Base-by-base conservation (phyloP, 345 rosid species). In the Bruguiera gymnorhiza region DNA sequence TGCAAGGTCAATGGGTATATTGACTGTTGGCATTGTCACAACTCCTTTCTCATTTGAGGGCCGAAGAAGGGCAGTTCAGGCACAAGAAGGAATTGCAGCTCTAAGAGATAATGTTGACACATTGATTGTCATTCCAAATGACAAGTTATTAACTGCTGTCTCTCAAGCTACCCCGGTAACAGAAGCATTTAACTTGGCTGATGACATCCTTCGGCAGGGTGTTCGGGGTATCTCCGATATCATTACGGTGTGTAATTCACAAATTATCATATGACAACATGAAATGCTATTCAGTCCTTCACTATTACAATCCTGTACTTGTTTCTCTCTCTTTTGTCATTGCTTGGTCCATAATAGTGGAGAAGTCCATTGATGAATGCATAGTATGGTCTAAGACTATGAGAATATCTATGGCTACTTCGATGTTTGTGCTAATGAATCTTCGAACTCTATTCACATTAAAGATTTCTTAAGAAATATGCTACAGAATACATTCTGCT, bases 11-110 rank as follows among this genome's bases (percentile, higher is more conserved):
- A 88, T 95, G 97, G 99, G 97, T 39, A 95, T 95, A 81, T 78
- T 95, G 86, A 92, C 99, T 0, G 97, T 95, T 39, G 97, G 97
- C 60, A 95, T 95, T 50, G 97, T 87, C 56, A 95, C 99, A 6
- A 92, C 99, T 8, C 99, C 99, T 19, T 95, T 95, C 76, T 90
- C 97, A n/a, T 95, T 95, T 79, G 98, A 91, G 83, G 98, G 99
- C 36, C 80, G 99, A 24, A 89, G 94, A 70, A 90, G 99, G 73
- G 83, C 93, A 29, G 87, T 92, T 26, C 97, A 95, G 79, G 99
- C 99, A 60, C 97, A 88, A 74, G 99, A 92, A 88, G 99, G 99
- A 77, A 89, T 91, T 66, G 97, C 92, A 66, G 79, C 97, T 60
- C 80, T 95, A 20, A 92, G 97, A 80, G 96, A 95, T 39, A 89